These are phyloP conservation scores for Penicillium concentricum DNA, from an alignment of 2,329 filamentous ascomycete species.

Conservation along the genomic window DNA sequence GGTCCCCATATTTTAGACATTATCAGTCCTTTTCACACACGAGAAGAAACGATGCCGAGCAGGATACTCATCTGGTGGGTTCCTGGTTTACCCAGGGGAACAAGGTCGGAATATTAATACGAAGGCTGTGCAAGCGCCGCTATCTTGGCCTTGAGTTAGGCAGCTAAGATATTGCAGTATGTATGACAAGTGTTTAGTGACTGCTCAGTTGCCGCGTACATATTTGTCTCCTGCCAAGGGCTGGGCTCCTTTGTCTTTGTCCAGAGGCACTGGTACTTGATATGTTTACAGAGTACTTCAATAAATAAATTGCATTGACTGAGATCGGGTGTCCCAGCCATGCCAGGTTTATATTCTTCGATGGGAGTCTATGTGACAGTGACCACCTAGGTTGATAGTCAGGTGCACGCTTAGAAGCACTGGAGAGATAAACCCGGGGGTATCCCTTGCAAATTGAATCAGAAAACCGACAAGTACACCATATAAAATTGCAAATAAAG, in stretches of 20 bases:
- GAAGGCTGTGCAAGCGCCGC: neutral
- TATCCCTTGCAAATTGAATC: neutral
- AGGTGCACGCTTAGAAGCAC: neutral
- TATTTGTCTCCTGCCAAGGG: conserved; percentile 1
- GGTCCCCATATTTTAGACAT: neutral
- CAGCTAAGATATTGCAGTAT: neutral
- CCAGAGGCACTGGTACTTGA: neutral
- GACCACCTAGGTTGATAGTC: neutral
- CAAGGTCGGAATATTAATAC: neutral
- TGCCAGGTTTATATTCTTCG: neutral
- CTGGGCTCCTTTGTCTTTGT: neutral
- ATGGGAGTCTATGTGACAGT: neutral
- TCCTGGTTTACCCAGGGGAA: neutral
- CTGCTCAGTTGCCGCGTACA: neutral
- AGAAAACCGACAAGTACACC: neutral
- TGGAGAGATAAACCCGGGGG: neutral
- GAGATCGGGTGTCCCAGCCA: neutral
- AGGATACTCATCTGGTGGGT: neutral
- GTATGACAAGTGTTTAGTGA: neutral
- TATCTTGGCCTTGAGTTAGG: neutral
- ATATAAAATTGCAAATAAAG: neutral
- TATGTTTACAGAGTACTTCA: neutral
- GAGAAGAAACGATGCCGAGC: neutral
- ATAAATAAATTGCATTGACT: neutral
- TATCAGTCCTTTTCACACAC: neutral